Percentiles rank a stretch among this genome's conserved stretches.
Evolutionary conservation across 331 rosid genomes (phyloP).

Genomic region (Saraca asoca): DNA sequence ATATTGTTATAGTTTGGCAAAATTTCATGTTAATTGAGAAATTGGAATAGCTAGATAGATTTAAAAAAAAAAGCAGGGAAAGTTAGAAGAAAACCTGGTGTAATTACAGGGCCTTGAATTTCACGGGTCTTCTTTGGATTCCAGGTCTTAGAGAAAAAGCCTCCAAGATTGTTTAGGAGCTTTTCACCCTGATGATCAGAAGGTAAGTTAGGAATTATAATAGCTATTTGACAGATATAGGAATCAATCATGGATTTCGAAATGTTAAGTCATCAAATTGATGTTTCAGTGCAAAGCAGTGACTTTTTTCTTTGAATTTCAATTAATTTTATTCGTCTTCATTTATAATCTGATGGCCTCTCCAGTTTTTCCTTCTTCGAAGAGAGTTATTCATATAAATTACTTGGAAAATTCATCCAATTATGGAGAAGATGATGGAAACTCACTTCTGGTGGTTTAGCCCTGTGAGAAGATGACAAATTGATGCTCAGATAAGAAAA

Average conservation of each 20-base stretch:
- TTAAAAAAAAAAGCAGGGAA: not conserved
- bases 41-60: conserved; percentile 14
- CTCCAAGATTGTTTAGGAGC: conserved; percentile 88
- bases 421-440: too few species aligned
- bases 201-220: not conserved
- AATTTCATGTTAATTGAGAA: not conserved
- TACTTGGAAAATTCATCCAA: not conserved
- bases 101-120: conserved; percentile 69
- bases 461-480: too few species aligned
- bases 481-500: too few species aligned
- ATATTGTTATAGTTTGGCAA: not conserved
- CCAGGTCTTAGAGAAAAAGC: conserved; percentile 89
- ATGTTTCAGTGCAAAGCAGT: not conserved
- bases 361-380: not conserved
- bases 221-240: not conserved
- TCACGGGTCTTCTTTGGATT: conserved; percentile 75
- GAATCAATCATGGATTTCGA: not conserved
- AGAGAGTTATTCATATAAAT: not conserved
- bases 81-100: conserved; percentile 60
- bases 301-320: not conserved
- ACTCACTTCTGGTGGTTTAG: too few species aligned
- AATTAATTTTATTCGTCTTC: too few species aligned
- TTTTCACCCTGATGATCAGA: conserved; percentile 76
- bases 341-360: too few species aligned
- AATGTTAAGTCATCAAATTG: not conserved